phyloP scores from a whole-genome alignment of 192 early-diverging fungal genomes.

The Funneliformis geosporum region DNA sequence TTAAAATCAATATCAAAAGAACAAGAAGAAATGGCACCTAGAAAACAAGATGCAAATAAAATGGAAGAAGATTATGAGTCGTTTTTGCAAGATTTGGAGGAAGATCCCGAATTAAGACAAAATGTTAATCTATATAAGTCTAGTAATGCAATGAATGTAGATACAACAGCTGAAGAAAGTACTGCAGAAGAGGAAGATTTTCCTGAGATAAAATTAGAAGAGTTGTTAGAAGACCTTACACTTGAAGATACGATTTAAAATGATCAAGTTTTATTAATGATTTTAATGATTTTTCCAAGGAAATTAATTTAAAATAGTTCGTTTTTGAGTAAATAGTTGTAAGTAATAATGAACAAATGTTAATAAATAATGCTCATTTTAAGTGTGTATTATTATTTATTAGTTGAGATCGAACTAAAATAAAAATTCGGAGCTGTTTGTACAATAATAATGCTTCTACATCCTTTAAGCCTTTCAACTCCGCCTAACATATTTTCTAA shows the following conservation, averaged over 20 bases:
- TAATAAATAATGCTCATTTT: no score
- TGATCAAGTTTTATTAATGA: no score
- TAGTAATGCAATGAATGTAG: conserved; percentile 41
- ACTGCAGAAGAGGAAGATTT: conserved; percentile 86
- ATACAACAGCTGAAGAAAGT: conserved; percentile 55
- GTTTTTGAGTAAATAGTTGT: no score
- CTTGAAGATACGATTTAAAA: conserved; percentile 58
- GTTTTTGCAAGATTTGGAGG: conserved; percentile 97
- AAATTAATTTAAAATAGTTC: no score
- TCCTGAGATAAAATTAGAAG: conserved; percentile 91
- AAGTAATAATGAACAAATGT: no score
- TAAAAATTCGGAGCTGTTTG: no score
- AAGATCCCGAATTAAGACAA: conserved; percentile 94
- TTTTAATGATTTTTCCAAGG: no score
- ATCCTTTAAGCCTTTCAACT: no score
- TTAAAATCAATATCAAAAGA: conserved; percentile 87
- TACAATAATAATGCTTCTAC: no score
- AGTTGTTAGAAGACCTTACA: conserved; percentile 90
- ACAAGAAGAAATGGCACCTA: conserved; percentile 78
- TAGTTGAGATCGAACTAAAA: no score
- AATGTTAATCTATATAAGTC: conserved; percentile 93
- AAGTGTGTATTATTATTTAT: no score
- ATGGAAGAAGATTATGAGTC: conserved; percentile 90
- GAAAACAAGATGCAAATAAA: conserved; percentile 74
- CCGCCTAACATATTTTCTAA: no score